Evolutionary conservation across 352 stramenopile genomes (phyloP), one percentile per base, ranked within the genome.

Genomic region (Chrysophaeum taylorii): DNA sequence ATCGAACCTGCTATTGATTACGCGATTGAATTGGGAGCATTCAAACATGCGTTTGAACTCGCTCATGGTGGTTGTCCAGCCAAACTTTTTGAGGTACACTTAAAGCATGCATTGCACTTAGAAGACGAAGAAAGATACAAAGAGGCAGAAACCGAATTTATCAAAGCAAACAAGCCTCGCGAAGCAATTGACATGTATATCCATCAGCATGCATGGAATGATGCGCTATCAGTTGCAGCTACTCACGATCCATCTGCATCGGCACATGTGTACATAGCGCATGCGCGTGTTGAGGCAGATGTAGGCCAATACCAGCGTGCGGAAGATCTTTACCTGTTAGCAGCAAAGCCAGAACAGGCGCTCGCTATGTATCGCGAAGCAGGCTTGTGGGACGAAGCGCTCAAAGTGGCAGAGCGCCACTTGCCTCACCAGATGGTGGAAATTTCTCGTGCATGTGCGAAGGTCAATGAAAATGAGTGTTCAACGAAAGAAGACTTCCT

Each of bases 101-200:
- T 95, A 29, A 96, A 96, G 75, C 87, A 94, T 68, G 91, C 89
- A 15, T 70, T 96, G 21, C 94, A 92, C 64, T 78, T 97, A 0
- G 90, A 97, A 42, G 90, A 96, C 60, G 89, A 97, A 64, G 91
- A 96, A 70, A 81, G 84, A 0, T 96, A 96, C 70, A 90, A 91
- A 54, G 90, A 95, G 63, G 91, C 89, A 5, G 89, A 96, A 70
- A 81, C 85, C 27, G 89, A 94, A 66, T 96, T 95, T 70, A 91
- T 96, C 69, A 89, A 92, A 64, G 90, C 90, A 18, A 82, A 84
- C 0, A 96, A 96, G 68, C 90, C 89, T 0, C 83, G 89, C 29
- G 91, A 97, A 78, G 92, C 92, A 14, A 87, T 97, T 62, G 91
- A 97, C 50, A 97, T 97, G 92, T 96, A 96, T 70, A 82, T 96